Conservation (phyloP, 2,329 filamentous ascomycete genomes). For the Fusarium circinatum region DNA sequence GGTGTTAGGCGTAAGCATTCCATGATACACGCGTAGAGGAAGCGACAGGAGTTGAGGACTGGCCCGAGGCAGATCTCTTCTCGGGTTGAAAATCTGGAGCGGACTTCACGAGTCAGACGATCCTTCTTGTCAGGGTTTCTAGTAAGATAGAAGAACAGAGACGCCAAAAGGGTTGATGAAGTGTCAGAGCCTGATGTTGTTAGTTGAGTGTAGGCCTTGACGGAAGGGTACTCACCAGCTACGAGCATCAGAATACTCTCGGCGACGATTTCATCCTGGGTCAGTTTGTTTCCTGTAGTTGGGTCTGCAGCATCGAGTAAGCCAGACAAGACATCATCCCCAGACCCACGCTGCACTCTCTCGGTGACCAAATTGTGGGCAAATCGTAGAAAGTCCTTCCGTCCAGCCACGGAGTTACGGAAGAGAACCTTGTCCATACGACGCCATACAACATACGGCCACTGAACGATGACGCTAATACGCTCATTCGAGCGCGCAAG, state of each 20-base stretch:
- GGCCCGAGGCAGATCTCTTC: not conserved
- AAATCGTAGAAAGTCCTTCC: not conserved
- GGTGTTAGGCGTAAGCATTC: constrained; percentile 1
- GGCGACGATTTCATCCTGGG: not conserved
- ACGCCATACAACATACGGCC: not conserved
- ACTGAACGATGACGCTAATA: not conserved
- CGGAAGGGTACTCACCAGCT: not conserved
- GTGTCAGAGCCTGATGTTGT: not conserved
- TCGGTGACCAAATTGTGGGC: not conserved
- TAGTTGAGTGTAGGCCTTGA: not conserved
- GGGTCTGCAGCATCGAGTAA: not conserved
- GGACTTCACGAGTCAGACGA: not conserved
- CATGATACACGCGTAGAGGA: not conserved
- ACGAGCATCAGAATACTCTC: constrained; percentile 5
- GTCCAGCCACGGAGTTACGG: not conserved
- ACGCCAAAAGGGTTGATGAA: not conserved
- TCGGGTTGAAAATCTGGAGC: not conserved
- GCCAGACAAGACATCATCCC: not conserved
- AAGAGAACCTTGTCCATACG: not conserved
- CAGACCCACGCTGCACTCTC: not conserved
- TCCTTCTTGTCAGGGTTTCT: not conserved
- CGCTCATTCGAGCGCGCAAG: not conserved
- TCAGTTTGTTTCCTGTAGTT: not conserved
- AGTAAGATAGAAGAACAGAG: not conserved
- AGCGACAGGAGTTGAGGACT: not conserved